These are phyloP conservation scores for Eragrostis tef DNA, from an alignment of 202 grass and related monocot genomes.

Conservation along the genomic window DNA sequence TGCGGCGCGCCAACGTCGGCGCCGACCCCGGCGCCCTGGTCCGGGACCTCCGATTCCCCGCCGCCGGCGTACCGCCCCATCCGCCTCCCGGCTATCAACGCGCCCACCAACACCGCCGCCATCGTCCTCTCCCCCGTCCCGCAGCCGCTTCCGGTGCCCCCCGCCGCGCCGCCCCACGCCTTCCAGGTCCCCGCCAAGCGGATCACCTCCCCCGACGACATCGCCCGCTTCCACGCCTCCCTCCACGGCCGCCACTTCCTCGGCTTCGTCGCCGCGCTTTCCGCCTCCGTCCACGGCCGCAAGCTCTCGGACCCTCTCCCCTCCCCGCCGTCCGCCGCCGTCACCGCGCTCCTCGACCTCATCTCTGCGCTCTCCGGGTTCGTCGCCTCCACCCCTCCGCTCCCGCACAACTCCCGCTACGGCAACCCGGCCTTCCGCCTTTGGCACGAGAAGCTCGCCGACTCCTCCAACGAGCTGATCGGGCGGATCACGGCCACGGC, in stretches of 20 bases:
- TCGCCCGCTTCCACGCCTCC: constrained; percentile 69
- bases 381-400: constrained; percentile 67
- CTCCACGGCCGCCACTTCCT: constrained; percentile 74
- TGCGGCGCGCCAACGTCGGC: constrained; percentile 61
- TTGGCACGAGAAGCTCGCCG: constrained; percentile 76
- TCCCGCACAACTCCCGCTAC: constrained; percentile 74
- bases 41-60: constrained; percentile 58
- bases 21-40: constrained; percentile 46
- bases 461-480: constrained; percentile 52
- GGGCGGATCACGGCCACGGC: constrained; percentile 56
- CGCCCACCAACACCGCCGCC: constrained; percentile 71
- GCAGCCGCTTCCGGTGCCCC: constrained; percentile 67
- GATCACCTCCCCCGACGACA: constrained; percentile 66
- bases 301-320: constrained; percentile 82
- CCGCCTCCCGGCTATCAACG: constrained; percentile 79
- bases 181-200: constrained; percentile 67
- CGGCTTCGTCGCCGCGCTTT: constrained; percentile 80
- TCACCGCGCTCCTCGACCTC: constrained; percentile 62
- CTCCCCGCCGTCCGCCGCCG: constrained; percentile 49
- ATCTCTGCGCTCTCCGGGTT: constrained; percentile 55
- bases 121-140: constrained; percentile 83
- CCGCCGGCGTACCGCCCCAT: constrained; percentile 98
- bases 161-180: constrained; percentile 56
- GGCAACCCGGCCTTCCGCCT: constrained; percentile 87
- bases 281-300: constrained; percentile 66